Evolutionary conservation across 116 monocot genomes (phyloP).

Genomic region (Dioscorea cayenensis): DNA sequence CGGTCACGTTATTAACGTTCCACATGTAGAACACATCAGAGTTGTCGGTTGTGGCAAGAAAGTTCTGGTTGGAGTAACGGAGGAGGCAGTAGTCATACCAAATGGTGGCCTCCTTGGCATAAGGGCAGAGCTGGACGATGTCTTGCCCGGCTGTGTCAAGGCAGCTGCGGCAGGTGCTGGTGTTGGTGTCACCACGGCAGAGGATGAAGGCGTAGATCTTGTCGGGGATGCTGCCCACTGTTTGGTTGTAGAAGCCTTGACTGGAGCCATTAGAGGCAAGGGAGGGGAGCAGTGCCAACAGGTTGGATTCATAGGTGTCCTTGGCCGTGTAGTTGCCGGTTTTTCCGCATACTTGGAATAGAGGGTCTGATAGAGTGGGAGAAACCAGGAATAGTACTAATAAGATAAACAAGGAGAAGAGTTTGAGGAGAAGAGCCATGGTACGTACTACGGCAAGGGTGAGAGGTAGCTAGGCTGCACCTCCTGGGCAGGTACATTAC

Average conservation of each 20-base stretch:
- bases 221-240: constrained; percentile 4
- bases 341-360: not conserved
- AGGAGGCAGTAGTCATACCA: constrained; percentile 9
- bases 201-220: constrained; percentile 12
- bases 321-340: constrained; percentile 12
- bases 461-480: no score
- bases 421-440: not conserved
- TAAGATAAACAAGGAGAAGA: not conserved
- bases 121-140: constrained; percentile 5
- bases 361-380: not conserved
- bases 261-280: constrained; percentile 6
- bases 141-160: constrained; percentile 4
- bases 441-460: not conserved
- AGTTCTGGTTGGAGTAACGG: constrained; percentile 7
- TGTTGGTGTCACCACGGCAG: constrained; percentile 22
- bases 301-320: constrained; percentile 10
- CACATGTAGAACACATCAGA: not conserved
- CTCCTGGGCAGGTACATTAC: no score
- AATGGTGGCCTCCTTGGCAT: constrained; percentile 8
- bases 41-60: not conserved
- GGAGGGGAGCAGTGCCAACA: constrained; percentile 5
- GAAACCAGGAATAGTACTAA: not conserved
- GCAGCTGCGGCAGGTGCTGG: constrained; percentile 10
- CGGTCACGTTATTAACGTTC: not conserved
- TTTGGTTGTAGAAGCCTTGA: constrained; percentile 6